These are phyloP conservation scores for Calonectria henricotiae DNA, from an alignment of 2,329 filamentous ascomycete genomes.

Conservation along the genomic window DNA sequence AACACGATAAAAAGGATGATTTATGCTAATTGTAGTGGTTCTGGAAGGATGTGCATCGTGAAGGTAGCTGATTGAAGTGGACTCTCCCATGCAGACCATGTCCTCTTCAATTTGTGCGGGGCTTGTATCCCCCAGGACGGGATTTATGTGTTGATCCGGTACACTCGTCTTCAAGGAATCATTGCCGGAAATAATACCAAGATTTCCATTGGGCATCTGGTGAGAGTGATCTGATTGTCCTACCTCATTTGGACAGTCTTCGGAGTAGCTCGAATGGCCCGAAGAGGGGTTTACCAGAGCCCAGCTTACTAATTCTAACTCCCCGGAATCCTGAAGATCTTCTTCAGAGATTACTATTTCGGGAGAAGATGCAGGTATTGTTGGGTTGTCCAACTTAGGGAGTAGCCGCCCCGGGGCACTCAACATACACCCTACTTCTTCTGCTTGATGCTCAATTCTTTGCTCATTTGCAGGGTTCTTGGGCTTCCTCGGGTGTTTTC, in stretches of 20 bases:
- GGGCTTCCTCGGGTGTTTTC: not conserved
- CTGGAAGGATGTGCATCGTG: not conserved
- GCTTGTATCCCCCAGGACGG: not conserved
- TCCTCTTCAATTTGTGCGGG: not conserved
- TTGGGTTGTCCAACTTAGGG: not conserved
- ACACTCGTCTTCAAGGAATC: not conserved
- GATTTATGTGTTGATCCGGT: not conserved
- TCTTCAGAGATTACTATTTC: not conserved
- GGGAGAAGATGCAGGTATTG: not conserved
- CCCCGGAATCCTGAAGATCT: not conserved
- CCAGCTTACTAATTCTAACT: not conserved
- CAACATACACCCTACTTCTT: not conserved
- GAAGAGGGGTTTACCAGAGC: no score
- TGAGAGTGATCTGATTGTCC: no score
- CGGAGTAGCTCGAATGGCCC: no score
- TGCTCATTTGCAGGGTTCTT: not conserved
- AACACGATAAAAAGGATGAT: not conserved
- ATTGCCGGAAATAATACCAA: not conserved
- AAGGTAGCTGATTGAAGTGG: slow-evolving; percentile 1
- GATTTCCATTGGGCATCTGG: not conserved
- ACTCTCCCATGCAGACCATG: not conserved
- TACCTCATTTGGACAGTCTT: no score
- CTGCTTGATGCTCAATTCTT: not conserved
- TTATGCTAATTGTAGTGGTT: not conserved
- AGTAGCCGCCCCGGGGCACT: not conserved